These are phyloP conservation scores for Globisporangium nagaii DNA, from an alignment of 352 stramenopile species.

Conservation along the genomic window DNA sequence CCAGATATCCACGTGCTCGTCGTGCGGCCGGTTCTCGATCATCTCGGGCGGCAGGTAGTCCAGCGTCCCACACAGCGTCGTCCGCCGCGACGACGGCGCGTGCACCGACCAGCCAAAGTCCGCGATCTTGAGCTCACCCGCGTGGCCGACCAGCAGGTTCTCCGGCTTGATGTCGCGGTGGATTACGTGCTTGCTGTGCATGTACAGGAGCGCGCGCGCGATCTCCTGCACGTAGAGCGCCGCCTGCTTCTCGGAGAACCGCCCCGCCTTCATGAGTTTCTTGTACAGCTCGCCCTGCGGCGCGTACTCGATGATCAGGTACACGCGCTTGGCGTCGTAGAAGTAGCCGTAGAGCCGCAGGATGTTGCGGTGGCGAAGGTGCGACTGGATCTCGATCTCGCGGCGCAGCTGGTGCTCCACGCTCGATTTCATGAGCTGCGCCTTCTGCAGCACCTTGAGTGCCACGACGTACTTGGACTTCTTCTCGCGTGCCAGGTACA, in stretches of 20 bases:
- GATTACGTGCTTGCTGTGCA: conserved; percentile 99
- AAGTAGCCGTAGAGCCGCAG: conserved; percentile 98
- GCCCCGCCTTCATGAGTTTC: conserved; percentile 86
- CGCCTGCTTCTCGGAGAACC: conserved; percentile 91
- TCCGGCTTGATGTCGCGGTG: conserved; percentile 99
- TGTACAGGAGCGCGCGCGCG: conserved; percentile 93
- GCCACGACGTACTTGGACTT: conserved; percentile 98
- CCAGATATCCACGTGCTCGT: conserved; percentile 97
- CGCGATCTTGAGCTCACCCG: conserved; percentile 97
- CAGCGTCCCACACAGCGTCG: conserved; percentile 98
- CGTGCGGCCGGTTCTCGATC: conserved; percentile 97
- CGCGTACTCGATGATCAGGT: conserved; percentile 99
- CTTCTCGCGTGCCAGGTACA: conserved; percentile 98
- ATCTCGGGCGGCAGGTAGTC: conserved; percentile 99
- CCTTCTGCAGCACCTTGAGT: conserved; percentile 98
- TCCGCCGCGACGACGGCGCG: conserved; percentile 93
- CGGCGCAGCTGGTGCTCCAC: conserved; percentile 98
- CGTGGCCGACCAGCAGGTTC: conserved; percentile 96
- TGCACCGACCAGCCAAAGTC: conserved; percentile 99
- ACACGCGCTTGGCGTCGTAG: conserved; percentile 97
- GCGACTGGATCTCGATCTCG: conserved; percentile 99
- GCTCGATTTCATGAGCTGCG: conserved; percentile 94
- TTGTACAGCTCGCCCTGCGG: conserved; percentile 99
- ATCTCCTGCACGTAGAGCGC: conserved; percentile 96
- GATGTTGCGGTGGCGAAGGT: conserved; percentile 97